Evolutionary conservation across 768 basidiomycete genomes (phyloP).

Genomic region (Lactarius indigo): DNA sequence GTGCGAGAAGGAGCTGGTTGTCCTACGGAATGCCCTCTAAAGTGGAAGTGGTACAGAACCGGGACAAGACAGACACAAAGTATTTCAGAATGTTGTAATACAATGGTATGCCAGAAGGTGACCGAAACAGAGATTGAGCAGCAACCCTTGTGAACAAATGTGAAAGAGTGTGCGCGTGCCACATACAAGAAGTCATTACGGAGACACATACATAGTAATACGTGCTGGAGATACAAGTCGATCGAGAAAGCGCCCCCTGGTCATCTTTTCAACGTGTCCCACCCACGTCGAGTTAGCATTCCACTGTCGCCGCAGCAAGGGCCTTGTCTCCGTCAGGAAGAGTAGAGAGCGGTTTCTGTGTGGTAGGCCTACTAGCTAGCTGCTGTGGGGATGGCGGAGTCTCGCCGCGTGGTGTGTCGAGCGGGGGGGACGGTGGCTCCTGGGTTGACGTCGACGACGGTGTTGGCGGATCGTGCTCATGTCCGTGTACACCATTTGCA

Average conservation of each 20-base stretch:
- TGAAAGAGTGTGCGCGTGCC: slow-evolving; percentile 19
- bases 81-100: slow-evolving; percentile 24
- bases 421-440: slow-evolving; percentile 33
- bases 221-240: slow-evolving; percentile 13
- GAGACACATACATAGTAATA: slow-evolving; percentile 24
- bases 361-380: slow-evolving; percentile 45
- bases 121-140: slow-evolving; percentile 22
- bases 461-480: slow-evolving; percentile 19
- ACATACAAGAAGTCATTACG: slow-evolving; percentile 25
- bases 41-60: slow-evolving; percentile 23
- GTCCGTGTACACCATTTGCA: slow-evolving; percentile 24
- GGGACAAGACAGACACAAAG: slow-evolving; percentile 21
- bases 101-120: slow-evolving; percentile 25
- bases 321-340: slow-evolving; percentile 53
- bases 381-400: slow-evolving; percentile 45
- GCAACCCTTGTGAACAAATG: slow-evolving; percentile 22
- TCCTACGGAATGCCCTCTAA: slow-evolving; percentile 43
- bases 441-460: slow-evolving; percentile 32
- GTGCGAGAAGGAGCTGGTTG: slow-evolving; percentile 70
- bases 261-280: slow-evolving; percentile 49
- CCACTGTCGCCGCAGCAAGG: slow-evolving; percentile 50
- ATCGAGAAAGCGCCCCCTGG: slow-evolving; percentile 10
- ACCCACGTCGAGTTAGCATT: slow-evolving; percentile 63
- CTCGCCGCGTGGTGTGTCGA: slow-evolving; percentile 39
- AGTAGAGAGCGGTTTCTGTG: slow-evolving; percentile 46